A percentile compares a stretch with the other conserved stretches of the same genome.
phyloP scores from a whole-genome alignment of 768 basidiomycete genomes.

The Boletus coccyginus region DNA sequence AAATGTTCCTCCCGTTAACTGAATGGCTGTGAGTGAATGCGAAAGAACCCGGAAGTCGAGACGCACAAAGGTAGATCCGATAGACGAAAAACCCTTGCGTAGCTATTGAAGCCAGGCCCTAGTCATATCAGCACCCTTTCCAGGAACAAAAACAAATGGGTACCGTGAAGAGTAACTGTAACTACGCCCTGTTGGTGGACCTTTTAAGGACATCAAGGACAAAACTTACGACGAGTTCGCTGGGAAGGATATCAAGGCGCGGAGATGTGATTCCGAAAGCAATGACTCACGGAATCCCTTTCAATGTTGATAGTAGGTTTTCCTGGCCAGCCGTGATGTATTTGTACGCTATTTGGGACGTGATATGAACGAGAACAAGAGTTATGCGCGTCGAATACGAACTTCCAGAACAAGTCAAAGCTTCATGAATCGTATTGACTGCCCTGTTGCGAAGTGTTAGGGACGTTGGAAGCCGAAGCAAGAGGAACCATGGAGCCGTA shows the following conservation, averaged over 20 bases:
- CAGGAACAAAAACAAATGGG: neutral
- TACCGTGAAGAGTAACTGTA: slow-evolving; percentile 9
- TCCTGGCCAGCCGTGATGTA: neutral
- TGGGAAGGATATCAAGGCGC: neutral
- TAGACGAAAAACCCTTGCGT: slow-evolving; percentile 13
- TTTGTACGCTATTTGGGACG: slow-evolving; percentile 3
- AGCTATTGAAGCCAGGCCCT: slow-evolving; percentile 1
- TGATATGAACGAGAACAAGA: neutral
- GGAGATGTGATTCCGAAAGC: neutral
- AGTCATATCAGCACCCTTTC: neutral
- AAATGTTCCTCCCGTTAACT: slow-evolving; percentile 9
- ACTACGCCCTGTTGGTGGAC: neutral
- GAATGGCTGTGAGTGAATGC: neutral
- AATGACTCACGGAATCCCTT: slow-evolving; percentile 1
- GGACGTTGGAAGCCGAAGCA: no score
- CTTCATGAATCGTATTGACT: slow-evolving; percentile 9
- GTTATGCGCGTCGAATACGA: neutral
- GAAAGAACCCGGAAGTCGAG: neutral
- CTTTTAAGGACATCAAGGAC: neutral
- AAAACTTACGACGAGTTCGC: slow-evolving; percentile 7
- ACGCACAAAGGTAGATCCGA: slow-evolving; percentile 12
- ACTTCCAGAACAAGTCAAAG: slow-evolving; percentile 4
- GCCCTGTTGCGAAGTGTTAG: neutral
- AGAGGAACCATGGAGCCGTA: neutral
- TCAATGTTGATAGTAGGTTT: neutral